A percentile compares a stretch with the other conserved stretches of the same genome.
Conservation (phyloP, 352 stramenopile genomes). For the Phytophthora europaea region DNA sequence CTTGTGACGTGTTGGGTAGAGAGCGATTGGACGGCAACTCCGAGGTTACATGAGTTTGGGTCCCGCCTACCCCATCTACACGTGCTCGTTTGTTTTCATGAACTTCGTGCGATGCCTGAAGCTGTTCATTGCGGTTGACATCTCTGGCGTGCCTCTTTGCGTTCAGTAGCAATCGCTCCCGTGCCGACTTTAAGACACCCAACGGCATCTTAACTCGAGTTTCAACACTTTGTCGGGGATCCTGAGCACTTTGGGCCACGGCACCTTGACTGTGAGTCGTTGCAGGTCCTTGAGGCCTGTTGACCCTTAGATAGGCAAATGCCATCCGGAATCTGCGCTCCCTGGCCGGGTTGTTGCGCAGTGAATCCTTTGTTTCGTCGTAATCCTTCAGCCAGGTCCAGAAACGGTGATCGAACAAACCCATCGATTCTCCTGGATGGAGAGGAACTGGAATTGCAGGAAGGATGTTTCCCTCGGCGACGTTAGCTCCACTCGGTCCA, state of each 20-base stretch:
- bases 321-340: slow-evolving; percentile 35
- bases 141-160: slow-evolving; percentile 13
- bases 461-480: slow-evolving; percentile 1
- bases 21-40: not conserved
- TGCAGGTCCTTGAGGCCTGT: not conserved
- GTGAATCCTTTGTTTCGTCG: slow-evolving; percentile 32
- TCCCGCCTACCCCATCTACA: slow-evolving; percentile 3
- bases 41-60: not conserved
- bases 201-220: slow-evolving; percentile 15
- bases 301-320: slow-evolving; percentile 36
- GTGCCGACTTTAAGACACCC: slow-evolving; percentile 22
- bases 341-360: slow-evolving; percentile 18
- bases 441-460: slow-evolving; percentile 35
- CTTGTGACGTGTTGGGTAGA: not conserved
- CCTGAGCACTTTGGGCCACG: not conserved
- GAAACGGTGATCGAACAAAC: slow-evolving; percentile 38
- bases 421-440: slow-evolving; percentile 33
- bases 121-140: not conserved
- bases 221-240: slow-evolving; percentile 5
- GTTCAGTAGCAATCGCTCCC: slow-evolving; percentile 9
- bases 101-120: not conserved
- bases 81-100: slow-evolving; percentile 26
- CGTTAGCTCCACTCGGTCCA: not conserved
- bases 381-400: slow-evolving; percentile 33
- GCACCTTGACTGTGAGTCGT: not conserved